Evolutionary conservation across 2,329 filamentous ascomycete species (phyloP).

Genomic region (Byssoonygena ceratinophila): DNA sequence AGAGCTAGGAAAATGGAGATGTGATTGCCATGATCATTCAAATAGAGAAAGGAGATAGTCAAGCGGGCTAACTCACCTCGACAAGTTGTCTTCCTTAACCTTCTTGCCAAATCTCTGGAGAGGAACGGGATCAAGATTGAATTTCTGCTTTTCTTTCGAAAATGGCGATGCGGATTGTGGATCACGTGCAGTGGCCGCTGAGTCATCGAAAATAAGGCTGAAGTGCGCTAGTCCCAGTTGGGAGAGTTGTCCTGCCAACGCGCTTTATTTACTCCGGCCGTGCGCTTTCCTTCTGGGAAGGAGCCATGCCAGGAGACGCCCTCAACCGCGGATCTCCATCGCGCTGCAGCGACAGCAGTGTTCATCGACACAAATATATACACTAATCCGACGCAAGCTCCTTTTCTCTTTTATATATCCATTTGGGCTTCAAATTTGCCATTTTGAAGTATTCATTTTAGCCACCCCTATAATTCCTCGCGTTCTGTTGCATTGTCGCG

Average conservation of each 20-base stretch:
- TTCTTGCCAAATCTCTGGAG: constrained; percentile 31
- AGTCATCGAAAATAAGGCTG: constrained; percentile 12
- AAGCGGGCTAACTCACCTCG: constrained; percentile 40
- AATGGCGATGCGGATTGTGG: constrained; percentile 26
- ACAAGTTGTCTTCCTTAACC: constrained; percentile 55
- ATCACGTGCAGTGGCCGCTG: constrained; percentile 15
- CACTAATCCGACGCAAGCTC: background rate
- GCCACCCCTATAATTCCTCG: background rate
- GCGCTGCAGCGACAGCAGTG: background rate
- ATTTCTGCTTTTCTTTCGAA: constrained; percentile 20
- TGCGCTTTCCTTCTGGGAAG: background rate
- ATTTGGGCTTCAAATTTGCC: too few species aligned
- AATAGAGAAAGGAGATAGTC: background rate
- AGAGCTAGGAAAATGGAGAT: background rate
- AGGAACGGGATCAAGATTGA: constrained; percentile 18
- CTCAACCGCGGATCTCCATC: background rate
- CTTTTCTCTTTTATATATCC: background rate
- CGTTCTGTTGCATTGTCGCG: background rate
- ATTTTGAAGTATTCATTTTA: too few species aligned
- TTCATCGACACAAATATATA: too few species aligned
- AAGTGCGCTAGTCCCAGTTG: constrained; percentile 12
- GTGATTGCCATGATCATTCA: background rate
- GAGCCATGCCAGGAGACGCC: background rate
- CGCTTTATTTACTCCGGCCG: constrained; percentile 13
- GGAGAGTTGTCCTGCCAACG: constrained; percentile 17